Evolutionary conservation across 495 filamentous ascomycete genomes (phyloP).

Genomic region (Xylaria cubensis): DNA sequence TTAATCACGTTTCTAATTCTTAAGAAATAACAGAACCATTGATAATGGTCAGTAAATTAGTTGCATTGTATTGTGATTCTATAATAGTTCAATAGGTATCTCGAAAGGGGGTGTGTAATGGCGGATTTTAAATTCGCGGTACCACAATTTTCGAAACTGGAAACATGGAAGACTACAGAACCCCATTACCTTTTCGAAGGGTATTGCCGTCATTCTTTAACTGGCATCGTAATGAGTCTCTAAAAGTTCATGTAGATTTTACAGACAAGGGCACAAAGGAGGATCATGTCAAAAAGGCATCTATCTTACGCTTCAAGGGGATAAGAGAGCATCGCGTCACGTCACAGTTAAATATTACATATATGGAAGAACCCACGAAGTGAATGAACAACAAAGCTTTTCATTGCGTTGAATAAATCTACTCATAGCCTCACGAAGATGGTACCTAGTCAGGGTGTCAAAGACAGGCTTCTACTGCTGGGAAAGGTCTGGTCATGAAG

Average conservation of each 20-base stretch:
- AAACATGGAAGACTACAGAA: not conserved
- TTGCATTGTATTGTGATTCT: too few relatives aligned
- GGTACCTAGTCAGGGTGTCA: not conserved
- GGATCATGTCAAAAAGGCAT: not conserved
- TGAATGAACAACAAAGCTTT: constrained; percentile 27
- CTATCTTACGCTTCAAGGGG: not conserved
- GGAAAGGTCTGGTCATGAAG: constrained; percentile 13
- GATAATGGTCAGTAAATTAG: too few relatives aligned
- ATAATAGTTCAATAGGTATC: too few relatives aligned
- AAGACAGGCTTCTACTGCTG: constrained; percentile 1
- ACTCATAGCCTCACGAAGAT: constrained; percentile 20
- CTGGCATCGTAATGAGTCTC: not conserved
- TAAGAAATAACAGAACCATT: too few relatives aligned
- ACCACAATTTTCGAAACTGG: too few relatives aligned
- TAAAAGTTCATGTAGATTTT: not conserved
- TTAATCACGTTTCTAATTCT: too few relatives aligned
- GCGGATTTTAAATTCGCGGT: too few relatives aligned
- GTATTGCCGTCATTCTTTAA: not conserved
- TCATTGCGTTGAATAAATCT: constrained; percentile 21
- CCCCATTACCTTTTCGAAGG: not conserved
- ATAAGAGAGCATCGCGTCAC: not conserved
- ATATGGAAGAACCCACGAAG: not conserved
- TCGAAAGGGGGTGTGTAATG: too few relatives aligned
- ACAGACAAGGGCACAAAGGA: not conserved
- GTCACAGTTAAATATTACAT: constrained; percentile 5